Conservation (phyloP, 164 flowering plant species). For the Amborella trichopoda region DNA sequence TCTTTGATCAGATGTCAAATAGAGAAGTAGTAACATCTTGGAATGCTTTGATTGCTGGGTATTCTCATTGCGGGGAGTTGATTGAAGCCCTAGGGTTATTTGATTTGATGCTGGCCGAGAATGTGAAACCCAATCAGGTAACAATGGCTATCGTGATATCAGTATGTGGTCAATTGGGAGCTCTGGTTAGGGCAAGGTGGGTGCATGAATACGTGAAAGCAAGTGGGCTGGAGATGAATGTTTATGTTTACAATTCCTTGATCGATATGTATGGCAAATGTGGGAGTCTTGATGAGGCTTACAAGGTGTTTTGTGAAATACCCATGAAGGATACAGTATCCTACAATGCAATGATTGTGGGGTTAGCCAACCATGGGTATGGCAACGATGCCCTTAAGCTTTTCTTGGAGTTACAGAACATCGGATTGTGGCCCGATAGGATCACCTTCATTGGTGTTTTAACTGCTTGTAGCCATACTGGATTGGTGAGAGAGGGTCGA, state of each 20-base stretch:
- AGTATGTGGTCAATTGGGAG: conserved; percentile 9
- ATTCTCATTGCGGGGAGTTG: conserved; percentile 6
- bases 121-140: conserved; percentile 9
- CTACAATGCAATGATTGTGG: conserved; percentile 7
- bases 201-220: conserved; percentile 1
- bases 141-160: conserved; percentile 6
- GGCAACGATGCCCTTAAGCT: conserved; percentile 4
- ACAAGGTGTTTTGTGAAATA: conserved; percentile 3
- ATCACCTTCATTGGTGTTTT: conserved; percentile 17
- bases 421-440: background rate
- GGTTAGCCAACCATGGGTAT: conserved; percentile 9
- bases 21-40: conserved; percentile 7
- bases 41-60: conserved; percentile 8
- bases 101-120: conserved; percentile 3
- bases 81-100: conserved; percentile 3
- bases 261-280: conserved; percentile 49
- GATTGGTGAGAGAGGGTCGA: conserved; percentile 8
- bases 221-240: background rate
- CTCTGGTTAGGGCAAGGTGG: conserved; percentile 2
- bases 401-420: background rate
- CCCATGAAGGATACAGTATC: conserved; percentile 6
- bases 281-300: conserved; percentile 14
- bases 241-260: conserved; percentile 8
- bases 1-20: conserved; percentile 2
- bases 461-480: conserved; percentile 20